These are phyloP conservation scores for Leptodermis oblonga DNA, from an alignment of 257 asterid species.

Conservation along the genomic window DNA sequence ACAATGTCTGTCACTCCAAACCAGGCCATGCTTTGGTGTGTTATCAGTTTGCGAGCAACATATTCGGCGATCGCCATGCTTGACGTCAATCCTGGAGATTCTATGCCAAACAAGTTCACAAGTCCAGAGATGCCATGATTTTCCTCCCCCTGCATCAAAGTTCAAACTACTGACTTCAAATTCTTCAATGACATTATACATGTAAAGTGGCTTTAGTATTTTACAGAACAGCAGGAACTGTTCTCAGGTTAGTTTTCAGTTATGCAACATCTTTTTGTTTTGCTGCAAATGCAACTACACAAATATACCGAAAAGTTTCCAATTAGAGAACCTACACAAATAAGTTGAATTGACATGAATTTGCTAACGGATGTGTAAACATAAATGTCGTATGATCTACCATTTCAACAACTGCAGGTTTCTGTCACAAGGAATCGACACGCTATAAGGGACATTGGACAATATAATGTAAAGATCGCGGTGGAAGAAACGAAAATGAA, in stretches of 20 bases:
- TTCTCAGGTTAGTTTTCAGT: not conserved
- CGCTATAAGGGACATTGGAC: not conserved
- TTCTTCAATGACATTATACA: not conserved
- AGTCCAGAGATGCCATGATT: slow-evolving; percentile 7
- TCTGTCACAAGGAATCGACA: not conserved
- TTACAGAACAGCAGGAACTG: not conserved
- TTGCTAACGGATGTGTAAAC: not conserved
- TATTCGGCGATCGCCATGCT: slow-evolving; percentile 5
- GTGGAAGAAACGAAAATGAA: not conserved
- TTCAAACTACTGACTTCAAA: slow-evolving; percentile 6
- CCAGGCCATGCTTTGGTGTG: slow-evolving; percentile 34
- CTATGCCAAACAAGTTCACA: slow-evolving; percentile 8
- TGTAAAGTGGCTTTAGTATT: not conserved
- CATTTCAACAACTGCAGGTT: not conserved
- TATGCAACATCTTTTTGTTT: not conserved
- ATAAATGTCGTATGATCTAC: not conserved
- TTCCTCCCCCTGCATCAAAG: slow-evolving; percentile 14
- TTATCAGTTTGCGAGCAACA: slow-evolving; percentile 5
- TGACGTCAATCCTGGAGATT: slow-evolving; percentile 5
- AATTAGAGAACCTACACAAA: too few relatives aligned
- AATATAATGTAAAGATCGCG: not conserved
- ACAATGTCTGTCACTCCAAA: too few relatives aligned
- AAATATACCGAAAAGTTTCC: too few relatives aligned
- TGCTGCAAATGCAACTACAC: slow-evolving; percentile 4
- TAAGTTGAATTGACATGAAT: not conserved